phyloP scores from a whole-genome alignment of 2,329 filamentous ascomycete species.

The Shiraia sp. region DNA sequence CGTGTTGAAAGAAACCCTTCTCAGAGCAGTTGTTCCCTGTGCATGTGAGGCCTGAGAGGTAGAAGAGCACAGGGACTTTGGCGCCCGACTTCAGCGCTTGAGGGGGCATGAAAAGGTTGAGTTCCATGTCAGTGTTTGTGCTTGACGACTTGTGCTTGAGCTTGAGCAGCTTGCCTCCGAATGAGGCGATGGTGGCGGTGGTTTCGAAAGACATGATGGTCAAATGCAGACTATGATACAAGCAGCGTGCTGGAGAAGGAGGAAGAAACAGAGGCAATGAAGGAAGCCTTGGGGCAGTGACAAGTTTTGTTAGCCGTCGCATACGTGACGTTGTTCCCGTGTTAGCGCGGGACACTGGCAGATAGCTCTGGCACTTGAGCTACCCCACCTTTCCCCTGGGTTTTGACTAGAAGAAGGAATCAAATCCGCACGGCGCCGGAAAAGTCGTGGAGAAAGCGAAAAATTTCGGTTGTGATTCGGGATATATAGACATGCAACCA shows the following conservation, averaged over 20 bases:
- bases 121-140: conserved; percentile 85
- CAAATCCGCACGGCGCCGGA: conserved; percentile 36
- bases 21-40: conserved; percentile 79
- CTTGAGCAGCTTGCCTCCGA: conserved; percentile 94
- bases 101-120: conserved; percentile 90
- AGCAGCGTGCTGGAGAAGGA: conserved; percentile 12
- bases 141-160: conserved; percentile 80
- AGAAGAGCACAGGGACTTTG: conserved; percentile 85
- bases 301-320: conserved; percentile 28
- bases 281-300: conserved; percentile 16
- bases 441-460: conserved; percentile 28
- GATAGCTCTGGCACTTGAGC: conserved; percentile 26
- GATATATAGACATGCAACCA: conserved; percentile 27
- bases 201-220: conserved; percentile 73
- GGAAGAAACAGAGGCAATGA: conserved; percentile 13
- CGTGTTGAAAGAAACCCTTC: conserved; percentile 88
- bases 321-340: conserved; percentile 37
- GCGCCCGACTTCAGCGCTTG: conserved; percentile 59
- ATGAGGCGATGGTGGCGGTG: conserved; percentile 85
- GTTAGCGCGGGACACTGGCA: conserved; percentile 34
- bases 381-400: conserved; percentile 37
- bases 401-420: conserved; percentile 25
- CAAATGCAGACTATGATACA: conserved; percentile 16
- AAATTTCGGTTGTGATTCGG: conserved; percentile 43
- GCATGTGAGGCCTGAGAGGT: conserved; percentile 92